These are phyloP conservation scores for Colletotrichum chrysophilum DNA, from an alignment of 2,329 filamentous ascomycete species.

Conservation along the genomic window DNA sequence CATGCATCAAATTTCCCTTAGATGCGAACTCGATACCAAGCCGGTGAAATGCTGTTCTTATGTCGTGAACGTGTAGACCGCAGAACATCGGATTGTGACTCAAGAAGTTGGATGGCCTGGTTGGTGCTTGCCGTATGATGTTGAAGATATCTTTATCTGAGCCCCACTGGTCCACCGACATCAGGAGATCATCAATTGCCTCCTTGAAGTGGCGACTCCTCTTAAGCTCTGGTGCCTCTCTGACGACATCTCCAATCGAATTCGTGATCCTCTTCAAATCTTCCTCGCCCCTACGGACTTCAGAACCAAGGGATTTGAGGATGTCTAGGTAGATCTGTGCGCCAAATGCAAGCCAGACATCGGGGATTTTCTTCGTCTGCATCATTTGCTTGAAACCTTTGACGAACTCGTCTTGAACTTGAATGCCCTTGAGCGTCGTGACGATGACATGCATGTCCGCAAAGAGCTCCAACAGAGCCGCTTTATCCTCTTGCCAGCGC, in stretches of 20 bases:
- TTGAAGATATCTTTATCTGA: constrained; percentile 13
- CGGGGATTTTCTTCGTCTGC: not conserved
- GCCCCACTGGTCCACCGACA: constrained; percentile 12
- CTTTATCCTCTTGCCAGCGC: constrained; percentile 17
- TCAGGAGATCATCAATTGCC: not conserved
- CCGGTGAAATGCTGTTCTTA: constrained; percentile 21
- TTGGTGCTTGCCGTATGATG: not conserved
- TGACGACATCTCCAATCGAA: not conserved
- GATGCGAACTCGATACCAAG: constrained; percentile 19
- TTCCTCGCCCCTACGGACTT: not conserved
- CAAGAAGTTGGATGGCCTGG: constrained; percentile 16
- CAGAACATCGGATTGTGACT: constrained; percentile 26
- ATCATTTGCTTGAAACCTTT: constrained; percentile 1
- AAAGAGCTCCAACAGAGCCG: constrained; percentile 20
- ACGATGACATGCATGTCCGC: constrained; percentile 14
- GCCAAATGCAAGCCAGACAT: constrained; percentile 22
- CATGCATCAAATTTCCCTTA: constrained; percentile 21
- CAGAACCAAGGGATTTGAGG: constrained; percentile 11
- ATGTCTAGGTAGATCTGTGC: constrained; percentile 25
- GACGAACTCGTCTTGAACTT: constrained; percentile 25
- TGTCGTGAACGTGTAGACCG: constrained; percentile 22
- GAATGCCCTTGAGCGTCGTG: not conserved
- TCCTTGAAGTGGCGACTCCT: not conserved
- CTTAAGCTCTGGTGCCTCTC: not conserved
- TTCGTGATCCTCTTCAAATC: not conserved